Conservation (phyloP, 495 filamentous ascomycete species). For the Penicillium arizonense region DNA sequence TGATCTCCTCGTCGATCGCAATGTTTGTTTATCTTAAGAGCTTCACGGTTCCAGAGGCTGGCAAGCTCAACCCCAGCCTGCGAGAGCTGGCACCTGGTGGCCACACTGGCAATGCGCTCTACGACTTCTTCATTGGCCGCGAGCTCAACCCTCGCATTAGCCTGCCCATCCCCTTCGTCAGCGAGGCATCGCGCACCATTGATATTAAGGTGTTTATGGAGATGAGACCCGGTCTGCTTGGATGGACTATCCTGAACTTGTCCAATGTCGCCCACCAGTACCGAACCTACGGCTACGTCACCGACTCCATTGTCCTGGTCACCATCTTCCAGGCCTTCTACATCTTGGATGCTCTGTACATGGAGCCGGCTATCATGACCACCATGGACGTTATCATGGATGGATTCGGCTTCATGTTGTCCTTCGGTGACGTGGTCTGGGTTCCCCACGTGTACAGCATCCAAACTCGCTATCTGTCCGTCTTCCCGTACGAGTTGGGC, state of each 20-base stretch:
- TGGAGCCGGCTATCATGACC: slow-evolving; percentile 89
- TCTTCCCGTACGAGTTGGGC: slow-evolving; percentile 78
- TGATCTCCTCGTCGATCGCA: slow-evolving; percentile 68
- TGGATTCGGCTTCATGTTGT: slow-evolving; percentile 96
- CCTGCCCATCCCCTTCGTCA: slow-evolving; percentile 67
- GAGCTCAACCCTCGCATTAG: slow-evolving; percentile 90
- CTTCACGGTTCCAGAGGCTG: slow-evolving; percentile 70
- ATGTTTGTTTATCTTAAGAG: slow-evolving; percentile 75
- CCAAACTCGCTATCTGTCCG: slow-evolving; percentile 84
- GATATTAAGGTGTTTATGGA: slow-evolving; percentile 93
- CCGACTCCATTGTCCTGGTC: slow-evolving; percentile 84
- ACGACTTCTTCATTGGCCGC: slow-evolving; percentile 97
- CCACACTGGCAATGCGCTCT: slow-evolving; percentile 79
- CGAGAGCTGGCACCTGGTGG: slow-evolving; percentile 82
- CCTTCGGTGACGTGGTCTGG: slow-evolving; percentile 93
- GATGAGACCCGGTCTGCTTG: slow-evolving; percentile 84
- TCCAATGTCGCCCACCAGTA: slow-evolving; percentile 88
- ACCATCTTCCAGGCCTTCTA: slow-evolving; percentile 79
- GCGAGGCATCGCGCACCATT: slow-evolving; percentile 54
- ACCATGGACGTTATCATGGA: slow-evolving; percentile 96
- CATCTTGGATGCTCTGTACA: slow-evolving; percentile 81
- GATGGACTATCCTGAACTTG: slow-evolving; percentile 85
- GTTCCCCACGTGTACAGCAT: slow-evolving; percentile 86
- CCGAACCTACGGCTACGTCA: slow-evolving; percentile 74
- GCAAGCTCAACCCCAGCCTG: slow-evolving; percentile 56